phyloP scores from a whole-genome alignment of 164 flowering plant species.

The Taxillus chinensis region DNA sequence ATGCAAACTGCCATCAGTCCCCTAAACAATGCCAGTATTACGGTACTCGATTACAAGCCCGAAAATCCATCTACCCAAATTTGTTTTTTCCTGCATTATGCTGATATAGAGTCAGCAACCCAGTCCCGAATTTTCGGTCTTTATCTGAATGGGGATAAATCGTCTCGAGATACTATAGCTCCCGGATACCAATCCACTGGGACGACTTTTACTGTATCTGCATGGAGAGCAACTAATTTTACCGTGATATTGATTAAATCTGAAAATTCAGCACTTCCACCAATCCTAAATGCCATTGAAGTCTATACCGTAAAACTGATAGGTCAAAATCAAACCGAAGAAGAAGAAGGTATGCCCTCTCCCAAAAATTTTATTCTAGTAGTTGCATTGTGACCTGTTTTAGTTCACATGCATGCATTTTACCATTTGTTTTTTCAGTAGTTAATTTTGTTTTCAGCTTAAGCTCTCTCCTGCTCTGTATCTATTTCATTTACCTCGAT shows the following conservation, averaged over 20 bases:
- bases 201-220: neutral
- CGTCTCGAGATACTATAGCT: neutral
- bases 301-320: neutral
- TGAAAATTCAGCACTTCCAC: conserved; percentile 12
- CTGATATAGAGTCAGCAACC: neutral
- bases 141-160: neutral
- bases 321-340: neutral
- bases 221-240: neutral
- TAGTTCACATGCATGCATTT: no score
- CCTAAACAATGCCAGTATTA: neutral
- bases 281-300: conserved; percentile 20
- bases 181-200: neutral
- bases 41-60: neutral
- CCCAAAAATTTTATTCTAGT: no score
- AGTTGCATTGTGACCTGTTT: no score
- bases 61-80: neutral
- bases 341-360: conserved; percentile 12
- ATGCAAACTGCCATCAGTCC: neutral
- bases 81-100: neutral
- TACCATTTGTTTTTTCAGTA: no score
- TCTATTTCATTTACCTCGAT: neutral
- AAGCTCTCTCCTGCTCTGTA: neutral
- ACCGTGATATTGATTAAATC: conserved; percentile 3
- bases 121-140: neutral
- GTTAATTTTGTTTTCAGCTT: neutral